Percentiles rank a stretch among this genome's conserved stretches.
These are phyloP conservation scores for Xylariaceae sp. DNA, from an alignment of 2,329 filamentous ascomycete genomes.

Conservation along the genomic window DNA sequence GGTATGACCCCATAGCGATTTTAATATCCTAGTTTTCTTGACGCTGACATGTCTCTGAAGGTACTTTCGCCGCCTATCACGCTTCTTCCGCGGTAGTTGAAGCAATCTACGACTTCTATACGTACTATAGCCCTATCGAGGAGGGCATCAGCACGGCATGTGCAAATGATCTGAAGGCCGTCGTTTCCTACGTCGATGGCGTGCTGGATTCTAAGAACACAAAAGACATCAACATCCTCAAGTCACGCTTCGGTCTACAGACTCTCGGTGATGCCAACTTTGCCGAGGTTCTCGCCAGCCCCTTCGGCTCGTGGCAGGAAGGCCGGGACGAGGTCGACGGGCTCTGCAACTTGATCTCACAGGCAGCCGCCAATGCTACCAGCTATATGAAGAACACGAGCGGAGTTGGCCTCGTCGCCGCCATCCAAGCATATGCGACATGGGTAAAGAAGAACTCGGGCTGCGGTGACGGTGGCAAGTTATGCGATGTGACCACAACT, in stretches of 20 bases:
- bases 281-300: slow-evolving; percentile 40
- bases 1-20: slow-evolving; percentile 30
- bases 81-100: slow-evolving; percentile 48
- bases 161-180: slow-evolving; percentile 41
- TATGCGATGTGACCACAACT: slow-evolving; percentile 40
- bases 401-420: slow-evolving; percentile 40
- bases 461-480: slow-evolving; percentile 35
- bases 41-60: slow-evolving; percentile 4
- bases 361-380: slow-evolving; percentile 12
- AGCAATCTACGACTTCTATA: slow-evolving; percentile 42
- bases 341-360: slow-evolving; percentile 36
- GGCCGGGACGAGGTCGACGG: slow-evolving; percentile 30
- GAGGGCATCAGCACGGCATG: slow-evolving; percentile 46
- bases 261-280: slow-evolving; percentile 33
- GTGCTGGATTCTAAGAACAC: slow-evolving; percentile 34
- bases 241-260: slow-evolving; percentile 39
- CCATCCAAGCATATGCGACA: slow-evolving; percentile 39
- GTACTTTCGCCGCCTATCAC: slow-evolving; percentile 45
- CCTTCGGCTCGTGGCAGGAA: slow-evolving; percentile 38
- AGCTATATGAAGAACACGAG: slow-evolving; percentile 9
- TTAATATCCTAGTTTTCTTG: background rate
- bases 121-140: slow-evolving; percentile 46
- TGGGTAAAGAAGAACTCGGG: slow-evolving; percentile 34
- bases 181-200: slow-evolving; percentile 44
- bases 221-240: slow-evolving; percentile 34